A percentile compares a stretch with the other conserved stretches of the same genome.
Conservation (phyloP, 495 filamentous ascomycete genomes). For the Aspergillus carlsbadensis region DNA sequence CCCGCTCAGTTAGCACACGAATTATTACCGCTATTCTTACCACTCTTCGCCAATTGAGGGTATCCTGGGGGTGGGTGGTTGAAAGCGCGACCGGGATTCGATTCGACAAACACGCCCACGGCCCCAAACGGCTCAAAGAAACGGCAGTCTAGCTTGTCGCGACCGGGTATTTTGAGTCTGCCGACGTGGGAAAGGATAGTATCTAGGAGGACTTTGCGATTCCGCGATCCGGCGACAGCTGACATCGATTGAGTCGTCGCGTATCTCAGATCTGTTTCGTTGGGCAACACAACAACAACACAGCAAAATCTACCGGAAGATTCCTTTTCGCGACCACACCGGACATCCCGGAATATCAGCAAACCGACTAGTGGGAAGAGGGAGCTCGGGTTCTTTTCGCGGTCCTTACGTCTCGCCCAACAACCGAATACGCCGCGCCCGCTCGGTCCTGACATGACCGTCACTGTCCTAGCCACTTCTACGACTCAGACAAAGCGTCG, state of each 20-base stretch:
- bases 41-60: conserved; percentile 12
- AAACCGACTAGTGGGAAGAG: no score
- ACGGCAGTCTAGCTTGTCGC: no score
- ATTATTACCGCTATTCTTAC: neutral
- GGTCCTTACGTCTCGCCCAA: no score
- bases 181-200: no score
- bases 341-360: neutral
- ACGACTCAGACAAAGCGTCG: conserved; percentile 45
- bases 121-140: neutral
- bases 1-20: neutral
- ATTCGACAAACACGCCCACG: conserved; percentile 2
- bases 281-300: neutral
- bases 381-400: no score
- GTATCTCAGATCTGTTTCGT: neutral
- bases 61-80: neutral
- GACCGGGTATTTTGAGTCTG: no score
- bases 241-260: neutral
- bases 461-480: conserved; percentile 40
- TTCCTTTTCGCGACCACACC: neutral
- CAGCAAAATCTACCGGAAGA: no score
- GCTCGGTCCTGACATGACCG: conserved; percentile 45
- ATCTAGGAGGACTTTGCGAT: no score
- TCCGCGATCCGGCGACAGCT: no score
- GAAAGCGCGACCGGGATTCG: conserved; percentile 13
- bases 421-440: conserved; percentile 8